Conservation (phyloP, 129 eudicot genomes). For the Tagetes patula region DNA sequence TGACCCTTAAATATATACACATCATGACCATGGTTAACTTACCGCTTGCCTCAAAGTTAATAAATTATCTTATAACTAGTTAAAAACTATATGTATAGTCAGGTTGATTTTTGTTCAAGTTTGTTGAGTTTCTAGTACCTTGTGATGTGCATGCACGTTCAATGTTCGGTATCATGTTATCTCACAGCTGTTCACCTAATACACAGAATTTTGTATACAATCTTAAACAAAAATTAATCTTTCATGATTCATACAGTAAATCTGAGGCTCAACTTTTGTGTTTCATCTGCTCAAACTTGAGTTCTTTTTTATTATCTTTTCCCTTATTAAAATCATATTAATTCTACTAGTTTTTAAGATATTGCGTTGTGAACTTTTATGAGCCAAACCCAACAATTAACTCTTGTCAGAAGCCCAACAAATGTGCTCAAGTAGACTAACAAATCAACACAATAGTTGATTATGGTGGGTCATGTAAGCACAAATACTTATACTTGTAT, state of each 20-base stretch:
- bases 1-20: too few species aligned
- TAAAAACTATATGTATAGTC: not conserved
- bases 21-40: not conserved
- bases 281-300: slow-evolving; percentile 12
- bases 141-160: slow-evolving; percentile 2
- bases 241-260: slow-evolving; percentile 13
- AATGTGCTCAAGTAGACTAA: too few species aligned
- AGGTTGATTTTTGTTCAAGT: not conserved
- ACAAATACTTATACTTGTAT: too few species aligned
- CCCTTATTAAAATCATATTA: not conserved
- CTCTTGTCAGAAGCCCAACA: too few species aligned
- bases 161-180: not conserved
- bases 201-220: not conserved
- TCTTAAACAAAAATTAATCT: not conserved
- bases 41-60: not conserved
- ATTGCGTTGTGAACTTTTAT: too few species aligned
- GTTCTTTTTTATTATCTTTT: not conserved
- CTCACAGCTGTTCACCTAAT: not conserved
- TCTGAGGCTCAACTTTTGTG: slow-evolving; percentile 21
- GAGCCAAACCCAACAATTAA: too few species aligned
- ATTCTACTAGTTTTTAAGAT: too few species aligned
- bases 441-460: too few species aligned
- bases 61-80: not conserved
- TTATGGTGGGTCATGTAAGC: too few species aligned
- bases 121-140: slow-evolving; percentile 7